phyloP scores from a whole-genome alignment of 2,329 filamentous ascomycete species.

The Aspergillus bombycis region DNA sequence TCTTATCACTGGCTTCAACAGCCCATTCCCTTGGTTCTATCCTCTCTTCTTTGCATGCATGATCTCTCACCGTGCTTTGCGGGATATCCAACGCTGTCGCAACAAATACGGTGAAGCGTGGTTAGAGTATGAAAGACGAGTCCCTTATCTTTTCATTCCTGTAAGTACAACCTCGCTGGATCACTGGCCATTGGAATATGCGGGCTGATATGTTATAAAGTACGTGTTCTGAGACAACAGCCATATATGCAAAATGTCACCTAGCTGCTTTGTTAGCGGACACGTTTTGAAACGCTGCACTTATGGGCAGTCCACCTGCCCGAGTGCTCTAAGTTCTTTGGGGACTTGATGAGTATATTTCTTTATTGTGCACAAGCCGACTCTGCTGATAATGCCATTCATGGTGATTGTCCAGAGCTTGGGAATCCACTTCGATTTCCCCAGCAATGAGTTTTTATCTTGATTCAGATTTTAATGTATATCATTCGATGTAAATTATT shows the following conservation, averaged over 20 bases:
- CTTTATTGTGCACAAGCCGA: neutral
- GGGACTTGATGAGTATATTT: neutral
- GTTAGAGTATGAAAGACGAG: conserved; percentile 76
- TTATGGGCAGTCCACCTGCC: neutral
- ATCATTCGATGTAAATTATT: conserved; percentile 3
- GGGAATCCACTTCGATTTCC: neutral
- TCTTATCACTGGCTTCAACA: conserved; percentile 77
- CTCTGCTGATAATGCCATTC: neutral
- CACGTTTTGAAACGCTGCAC: neutral
- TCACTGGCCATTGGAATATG: neutral
- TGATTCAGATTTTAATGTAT: conserved; percentile 1
- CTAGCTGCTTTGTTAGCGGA: neutral
- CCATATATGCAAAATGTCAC: neutral
- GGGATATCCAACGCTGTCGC: conserved; percentile 76
- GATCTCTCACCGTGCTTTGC: conserved; percentile 76
- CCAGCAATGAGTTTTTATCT: neutral
- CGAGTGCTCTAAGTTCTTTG: neutral
- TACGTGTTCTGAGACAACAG: conserved; percentile 36
- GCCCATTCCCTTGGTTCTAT: conserved; percentile 89
- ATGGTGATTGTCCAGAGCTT: neutral
- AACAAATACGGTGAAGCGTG: conserved; percentile 81
- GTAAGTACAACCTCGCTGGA: conserved; percentile 41
- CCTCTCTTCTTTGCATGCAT: conserved; percentile 77
- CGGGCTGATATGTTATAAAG: conserved; percentile 20
- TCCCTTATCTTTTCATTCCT: conserved; percentile 85